Evolutionary conservation across 192 early-diverging fungal species (phyloP).

Genomic region (Glomus cerebriforme): DNA sequence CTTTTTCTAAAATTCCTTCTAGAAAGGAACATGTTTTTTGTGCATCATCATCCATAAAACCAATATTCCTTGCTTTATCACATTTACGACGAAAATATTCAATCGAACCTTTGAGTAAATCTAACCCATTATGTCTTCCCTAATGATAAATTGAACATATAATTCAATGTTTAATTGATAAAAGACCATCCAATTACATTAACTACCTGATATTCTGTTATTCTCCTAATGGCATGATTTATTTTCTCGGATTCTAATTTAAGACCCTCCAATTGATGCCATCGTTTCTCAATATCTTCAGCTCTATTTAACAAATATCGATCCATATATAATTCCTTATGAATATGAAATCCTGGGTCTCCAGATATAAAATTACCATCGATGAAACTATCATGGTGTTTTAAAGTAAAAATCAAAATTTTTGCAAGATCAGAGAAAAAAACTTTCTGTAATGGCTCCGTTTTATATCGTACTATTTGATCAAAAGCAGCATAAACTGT

Average conservation of each 20-base stretch:
- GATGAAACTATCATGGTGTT: background rate
- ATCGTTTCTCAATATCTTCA: background rate
- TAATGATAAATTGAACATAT: constrained; percentile 1
- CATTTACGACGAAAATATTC: constrained; percentile 3
- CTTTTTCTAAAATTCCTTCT: background rate
- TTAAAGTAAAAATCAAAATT: constrained; percentile 8
- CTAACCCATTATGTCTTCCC: constrained; percentile 3
- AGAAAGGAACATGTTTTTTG: background rate
- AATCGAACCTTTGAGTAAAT: constrained; percentile 24
- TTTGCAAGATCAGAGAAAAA: background rate
- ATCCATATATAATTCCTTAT: constrained; percentile 20
- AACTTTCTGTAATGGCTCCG: background rate
- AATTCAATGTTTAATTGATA: background rate
- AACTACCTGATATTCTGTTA: constrained; percentile 9
- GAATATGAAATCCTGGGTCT: background rate
- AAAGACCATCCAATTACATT: background rate
- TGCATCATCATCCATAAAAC: background rate
- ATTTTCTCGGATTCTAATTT: background rate
- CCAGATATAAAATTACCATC: background rate
- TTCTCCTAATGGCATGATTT: background rate
- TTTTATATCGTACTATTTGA: background rate
- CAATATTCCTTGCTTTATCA: background rate
- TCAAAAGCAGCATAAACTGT: constrained; percentile 14
- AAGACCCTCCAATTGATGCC: background rate
- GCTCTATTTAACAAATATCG: background rate